phyloP scores from a whole-genome alignment of 306 rosid species.

The Citrullus amarus region DNA sequence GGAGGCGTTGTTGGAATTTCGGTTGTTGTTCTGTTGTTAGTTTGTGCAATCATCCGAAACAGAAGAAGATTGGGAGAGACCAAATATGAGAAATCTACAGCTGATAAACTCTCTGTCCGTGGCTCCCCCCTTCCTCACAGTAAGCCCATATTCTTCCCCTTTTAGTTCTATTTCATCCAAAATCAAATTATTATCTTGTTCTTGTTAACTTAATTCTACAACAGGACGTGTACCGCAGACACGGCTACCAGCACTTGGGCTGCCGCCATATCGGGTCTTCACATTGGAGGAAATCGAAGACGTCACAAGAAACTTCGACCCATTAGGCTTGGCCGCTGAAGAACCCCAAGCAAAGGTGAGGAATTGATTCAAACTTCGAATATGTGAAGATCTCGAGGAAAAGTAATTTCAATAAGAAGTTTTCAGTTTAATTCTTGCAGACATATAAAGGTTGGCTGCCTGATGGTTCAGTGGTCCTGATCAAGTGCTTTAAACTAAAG shows the following conservation, averaged over 20 bases:
- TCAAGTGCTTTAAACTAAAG: slow-evolving; percentile 40
- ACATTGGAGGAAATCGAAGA: slow-evolving; percentile 75
- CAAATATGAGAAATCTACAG: slow-evolving; percentile 20
- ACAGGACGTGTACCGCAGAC: slow-evolving; percentile 46
- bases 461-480: slow-evolving; percentile 51
- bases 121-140: slow-evolving; percentile 24
- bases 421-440: slow-evolving; percentile 23
- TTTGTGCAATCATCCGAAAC: slow-evolving; percentile 32
- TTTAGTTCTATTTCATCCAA: not conserved
- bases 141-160: slow-evolving; percentile 18
- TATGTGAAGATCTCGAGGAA: not conserved
- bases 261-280: slow-evolving; percentile 51
- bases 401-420: not conserved
- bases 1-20: slow-evolving; percentile 39
- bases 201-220: not conserved
- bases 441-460: slow-evolving; percentile 53
- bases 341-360: slow-evolving; percentile 58
- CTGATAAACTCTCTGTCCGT: slow-evolving; percentile 24
- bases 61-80: slow-evolving; percentile 15
- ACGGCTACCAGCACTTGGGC: slow-evolving; percentile 37
- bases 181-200: not conserved
- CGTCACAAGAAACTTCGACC: slow-evolving; percentile 57
- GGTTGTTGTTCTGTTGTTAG: slow-evolving; percentile 28
- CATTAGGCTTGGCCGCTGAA: slow-evolving; percentile 38
- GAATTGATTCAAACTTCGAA: slow-evolving; percentile 1